Conservation (phyloP, 805 yeast species). For the Pichia gijzeniarum region DNA sequence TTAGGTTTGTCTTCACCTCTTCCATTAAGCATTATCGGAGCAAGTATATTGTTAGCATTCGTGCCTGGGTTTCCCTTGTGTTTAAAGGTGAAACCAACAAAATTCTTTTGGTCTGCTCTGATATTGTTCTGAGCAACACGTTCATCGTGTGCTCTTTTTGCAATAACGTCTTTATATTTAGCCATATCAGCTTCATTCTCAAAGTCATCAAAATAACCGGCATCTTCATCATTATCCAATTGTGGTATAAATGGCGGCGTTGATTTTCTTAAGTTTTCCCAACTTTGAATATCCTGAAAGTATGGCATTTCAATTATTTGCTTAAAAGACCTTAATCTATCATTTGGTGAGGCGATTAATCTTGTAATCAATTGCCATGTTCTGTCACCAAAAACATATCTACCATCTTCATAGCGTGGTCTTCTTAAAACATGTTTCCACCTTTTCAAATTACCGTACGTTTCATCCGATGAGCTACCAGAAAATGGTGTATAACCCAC, state of each 20-base stretch:
- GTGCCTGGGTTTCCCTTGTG: constrained; percentile 63
- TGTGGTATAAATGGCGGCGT: constrained; percentile 97
- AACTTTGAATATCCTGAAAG: constrained; percentile 70
- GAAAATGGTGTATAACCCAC: constrained; percentile 98
- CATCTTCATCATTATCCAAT: constrained; percentile 93
- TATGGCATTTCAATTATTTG: constrained; percentile 77
- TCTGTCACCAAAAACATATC: constrained; percentile 89
- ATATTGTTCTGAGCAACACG: constrained; percentile 62
- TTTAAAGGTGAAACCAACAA: constrained; percentile 94
- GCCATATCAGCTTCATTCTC: constrained; percentile 96
- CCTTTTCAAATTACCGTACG: constrained; percentile 85
- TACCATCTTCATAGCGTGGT: constrained; percentile 88
- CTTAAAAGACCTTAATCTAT: constrained; percentile 69
- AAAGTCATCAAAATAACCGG: constrained; percentile 97
- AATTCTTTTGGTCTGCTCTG: constrained; percentile 57
- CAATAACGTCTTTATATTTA: constrained; percentile 93
- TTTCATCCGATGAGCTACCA: constrained; percentile 89
- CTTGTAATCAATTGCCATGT: constrained; percentile 86
- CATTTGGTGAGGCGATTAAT: constrained; percentile 71
- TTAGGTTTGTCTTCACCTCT: constrained; percentile 18
- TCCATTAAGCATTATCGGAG: constrained; percentile 27
- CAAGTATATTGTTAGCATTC: constrained; percentile 32
- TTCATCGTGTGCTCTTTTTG: constrained; percentile 82
- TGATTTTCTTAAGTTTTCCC: constrained; percentile 59
- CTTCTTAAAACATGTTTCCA: constrained; percentile 87